Base-by-base conservation (phyloP, 306 rosid genomes). In the Prunus kanzakura region DNA sequence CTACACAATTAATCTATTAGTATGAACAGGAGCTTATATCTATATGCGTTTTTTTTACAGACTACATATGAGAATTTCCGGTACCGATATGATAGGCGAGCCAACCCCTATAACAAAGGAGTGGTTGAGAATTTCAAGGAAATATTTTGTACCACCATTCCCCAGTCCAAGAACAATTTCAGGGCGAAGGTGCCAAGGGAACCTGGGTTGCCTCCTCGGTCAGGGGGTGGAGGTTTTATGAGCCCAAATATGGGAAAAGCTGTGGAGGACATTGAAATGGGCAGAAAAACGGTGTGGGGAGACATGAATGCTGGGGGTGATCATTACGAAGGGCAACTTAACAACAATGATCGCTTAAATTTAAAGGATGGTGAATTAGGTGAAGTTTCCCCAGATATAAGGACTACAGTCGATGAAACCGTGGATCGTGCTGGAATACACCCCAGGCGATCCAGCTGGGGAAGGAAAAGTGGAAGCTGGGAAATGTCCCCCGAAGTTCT, bases 401-500 rank as follows among this genome's bases (percentile, higher is more conserved):
- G 97, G 80, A 83, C 84, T 4, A 86, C 91, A 0, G 97, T 88
- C 7, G 98, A 92, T 47, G 98, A 92, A 4, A 41, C 41, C 0
- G 78, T 78, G 1, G 97, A 92, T 51, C 97, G 88, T 30, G 86
- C 76, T 12, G 93, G 89, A 86, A 67, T 88, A 55, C 98, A 95
- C 86, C 97, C 98, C 2, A 72, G 97, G 75, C 87, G 97, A 80
- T 89, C 97, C 60, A 92, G 97, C 79, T 95, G 99, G 99, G 99
- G 97, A 69, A 92, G 99, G 80, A 95, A 95, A 82, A 95, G 99
- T 47, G 99, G 99, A 62, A 95, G 92, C 87, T 95, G 99, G 99
- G 99, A 95, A 75, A 92, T 95, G 99, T 95, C 99, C 6, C 99
- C 99, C 0, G 99, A 95, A 90, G 97, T 95, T 67, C 91, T 95